A percentile compares a stretch with the other conserved stretches of the same genome.
phyloP scores from a whole-genome alignment of 371 early-diverging fungal species.

The Umbelopsis sp. region DNA sequence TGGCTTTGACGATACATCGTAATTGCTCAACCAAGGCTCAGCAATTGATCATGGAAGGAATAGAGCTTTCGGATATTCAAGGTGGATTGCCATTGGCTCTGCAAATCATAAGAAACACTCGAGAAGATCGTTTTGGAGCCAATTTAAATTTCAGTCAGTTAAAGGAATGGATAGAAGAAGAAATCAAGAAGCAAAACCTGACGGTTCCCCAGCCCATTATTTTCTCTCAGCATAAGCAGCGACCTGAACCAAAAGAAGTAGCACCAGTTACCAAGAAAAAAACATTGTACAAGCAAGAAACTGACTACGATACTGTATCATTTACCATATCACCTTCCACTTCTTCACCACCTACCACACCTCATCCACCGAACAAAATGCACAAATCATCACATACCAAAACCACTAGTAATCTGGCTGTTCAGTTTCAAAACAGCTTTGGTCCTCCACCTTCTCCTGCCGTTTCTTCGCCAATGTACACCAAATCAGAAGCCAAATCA shows the following conservation, averaged over 20 bases:
- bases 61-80: slow-evolving; percentile 26
- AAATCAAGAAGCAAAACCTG: slow-evolving; percentile 31
- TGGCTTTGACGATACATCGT: slow-evolving; percentile 34
- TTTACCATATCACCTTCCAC: slow-evolving; percentile 5
- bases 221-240: neutral
- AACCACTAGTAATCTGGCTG: slow-evolving; percentile 1
- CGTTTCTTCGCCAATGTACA: slow-evolving; percentile 7
- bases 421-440: slow-evolving; percentile 13
- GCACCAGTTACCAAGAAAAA: neutral
- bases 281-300: neutral
- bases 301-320: slow-evolving; percentile 14
- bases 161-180: slow-evolving; percentile 38
- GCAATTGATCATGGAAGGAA: slow-evolving; percentile 25
- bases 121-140: slow-evolving; percentile 30
- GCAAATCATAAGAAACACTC: slow-evolving; percentile 28
- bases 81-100: slow-evolving; percentile 28
- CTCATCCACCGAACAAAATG: slow-evolving; percentile 6
- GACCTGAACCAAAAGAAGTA: neutral
- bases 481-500: slow-evolving; percentile 1
- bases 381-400: slow-evolving; percentile 6
- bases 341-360: neutral
- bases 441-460: slow-evolving; percentile 11
- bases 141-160: slow-evolving; percentile 35
- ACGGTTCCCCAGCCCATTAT: neutral
- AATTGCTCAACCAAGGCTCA: slow-evolving; percentile 22